Base-by-base conservation (phyloP, 257 asterid genomes). In the Lycium ferocissimum region DNA sequence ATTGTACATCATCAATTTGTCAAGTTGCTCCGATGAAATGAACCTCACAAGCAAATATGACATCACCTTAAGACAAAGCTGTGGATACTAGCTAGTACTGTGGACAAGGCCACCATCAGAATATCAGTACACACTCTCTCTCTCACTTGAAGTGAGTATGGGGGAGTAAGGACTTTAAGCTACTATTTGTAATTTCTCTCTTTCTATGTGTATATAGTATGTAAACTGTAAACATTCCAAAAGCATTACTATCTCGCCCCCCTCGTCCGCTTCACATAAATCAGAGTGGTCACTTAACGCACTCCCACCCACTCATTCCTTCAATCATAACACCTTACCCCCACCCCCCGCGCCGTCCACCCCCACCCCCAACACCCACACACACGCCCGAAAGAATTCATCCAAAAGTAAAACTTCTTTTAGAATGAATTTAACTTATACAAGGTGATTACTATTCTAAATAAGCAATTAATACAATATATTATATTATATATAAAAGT, bases 251-350 rank as follows among this genome's bases (percentile, higher is more conserved):
- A 88, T 86, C 87, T 76, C 94, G 90, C 92, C 94, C 95, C 93
- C 95, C 92, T 91, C 88, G 93, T 91, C 95, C 95, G 92, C 98
- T 89, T 87, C 91, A 85, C 88, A 85, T 47, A 84, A 69, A 85
- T 83, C 86, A 81, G 84, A 33, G 83, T 85, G 76, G 71, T 80
- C 73, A 81, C 57, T 83, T 76, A 86, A 83, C 86, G 20, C 71
- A 85, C 79, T 93, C 92, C 92, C 86, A 89, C 94, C 97, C 89
- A 86, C 89, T 82, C 89, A 88, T 88, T 88, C 89, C 83, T 66
- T 84, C 91, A 88, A 88, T 88, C 87, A 86, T 88, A 78, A 79
- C 53, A 57, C 78, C 37, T 7, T 72, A 75, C 63, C 51, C 20
- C 54, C 82, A 2, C 35, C 26, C 76, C 15, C 61, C n/a, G 56